Evolutionary conservation across 2,329 filamentous ascomycete species (phyloP).

Genomic region (Teratosphaeria pseudoeucalypti): DNA sequence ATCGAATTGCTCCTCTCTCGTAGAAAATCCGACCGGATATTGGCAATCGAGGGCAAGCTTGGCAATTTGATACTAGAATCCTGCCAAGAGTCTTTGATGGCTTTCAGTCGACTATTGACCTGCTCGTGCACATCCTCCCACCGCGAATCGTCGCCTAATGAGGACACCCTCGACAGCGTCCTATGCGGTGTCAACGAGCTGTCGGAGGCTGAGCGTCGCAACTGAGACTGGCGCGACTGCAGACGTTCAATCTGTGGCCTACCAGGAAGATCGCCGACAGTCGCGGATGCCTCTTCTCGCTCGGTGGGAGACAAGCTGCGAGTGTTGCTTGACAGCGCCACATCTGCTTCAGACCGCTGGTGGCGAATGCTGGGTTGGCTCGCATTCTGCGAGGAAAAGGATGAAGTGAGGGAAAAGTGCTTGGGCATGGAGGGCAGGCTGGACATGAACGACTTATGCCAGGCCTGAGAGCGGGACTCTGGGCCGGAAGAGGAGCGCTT

Average conservation of each 20-base stretch:
- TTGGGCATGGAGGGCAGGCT: slow-evolving; percentile 22
- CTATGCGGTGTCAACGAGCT: slow-evolving; percentile 65
- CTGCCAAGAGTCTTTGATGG: slow-evolving; percentile 76
- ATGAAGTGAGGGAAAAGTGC: slow-evolving; percentile 17
- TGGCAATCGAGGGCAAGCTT: slow-evolving; percentile 31
- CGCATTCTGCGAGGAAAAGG: slow-evolving; percentile 11
- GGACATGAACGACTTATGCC: slow-evolving; percentile 19
- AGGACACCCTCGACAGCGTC: slow-evolving; percentile 66
- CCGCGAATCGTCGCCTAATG: slow-evolving; percentile 69
- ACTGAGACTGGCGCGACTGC: slow-evolving; percentile 13
- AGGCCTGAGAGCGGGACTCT: slow-evolving; percentile 12
- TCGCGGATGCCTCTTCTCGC: slow-evolving; percentile 11
- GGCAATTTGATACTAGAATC: slow-evolving; percentile 65
- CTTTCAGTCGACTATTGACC: slow-evolving; percentile 81
- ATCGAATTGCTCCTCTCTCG: slow-evolving; percentile 17
- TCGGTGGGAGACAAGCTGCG: slow-evolving; percentile 3
- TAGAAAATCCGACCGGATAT: slow-evolving; percentile 20
- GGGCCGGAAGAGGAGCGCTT: slow-evolving; percentile 32
- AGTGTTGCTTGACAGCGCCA: neutral
- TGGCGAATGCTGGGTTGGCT: neutral
- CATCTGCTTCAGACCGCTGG: neutral
- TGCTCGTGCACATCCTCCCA: slow-evolving; percentile 75
- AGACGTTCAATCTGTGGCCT: slow-evolving; percentile 9
- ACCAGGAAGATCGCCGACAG: slow-evolving; percentile 12
- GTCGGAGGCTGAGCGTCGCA: slow-evolving; percentile 61